A percentile compares a stretch with the other conserved stretches of the same genome.
Evolutionary conservation across 1,139 yeast species (phyloP).

Genomic region (Blastobotrys indianensis): DNA sequence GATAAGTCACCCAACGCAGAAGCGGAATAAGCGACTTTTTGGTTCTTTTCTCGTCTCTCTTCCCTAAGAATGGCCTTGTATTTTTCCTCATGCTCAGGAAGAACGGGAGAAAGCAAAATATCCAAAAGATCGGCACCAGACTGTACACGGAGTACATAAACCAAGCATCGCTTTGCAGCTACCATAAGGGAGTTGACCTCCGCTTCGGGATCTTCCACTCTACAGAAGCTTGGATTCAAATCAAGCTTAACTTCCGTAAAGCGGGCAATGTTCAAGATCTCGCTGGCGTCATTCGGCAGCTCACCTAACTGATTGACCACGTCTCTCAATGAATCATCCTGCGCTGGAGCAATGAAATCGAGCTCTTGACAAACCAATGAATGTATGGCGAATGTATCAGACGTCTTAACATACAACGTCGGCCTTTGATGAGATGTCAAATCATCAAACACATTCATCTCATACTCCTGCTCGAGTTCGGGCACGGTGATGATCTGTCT

Average conservation of each 20-base stretch:
- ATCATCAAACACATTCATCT: conserved; percentile 64
- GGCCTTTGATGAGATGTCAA: conserved; percentile 65
- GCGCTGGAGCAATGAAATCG: conserved; percentile 41
- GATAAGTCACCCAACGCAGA: conserved; percentile 48
- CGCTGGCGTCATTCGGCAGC: conserved; percentile 41
- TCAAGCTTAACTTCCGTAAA: conserved; percentile 38
- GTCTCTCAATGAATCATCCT: conserved; percentile 52
- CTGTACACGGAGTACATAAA: conserved; percentile 79
- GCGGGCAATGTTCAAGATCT: conserved; percentile 36
- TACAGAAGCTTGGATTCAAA: conserved; percentile 38
- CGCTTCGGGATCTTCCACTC: conserved; percentile 37
- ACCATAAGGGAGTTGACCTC: conserved; percentile 50
- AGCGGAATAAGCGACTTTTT: conserved; percentile 21
- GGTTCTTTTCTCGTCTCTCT: conserved; percentile 35
- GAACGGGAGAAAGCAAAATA: conserved; percentile 64
- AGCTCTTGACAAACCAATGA: conserved; percentile 51
- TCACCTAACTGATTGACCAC: conserved; percentile 40
- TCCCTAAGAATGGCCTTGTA: conserved; percentile 51
- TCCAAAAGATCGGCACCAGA: conserved; percentile 66
- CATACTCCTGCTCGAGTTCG: conserved; percentile 55
- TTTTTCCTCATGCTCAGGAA: conserved; percentile 57
- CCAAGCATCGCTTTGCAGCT: conserved; percentile 74
- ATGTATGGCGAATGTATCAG: conserved; percentile 59
- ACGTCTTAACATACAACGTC: conserved; percentile 52
- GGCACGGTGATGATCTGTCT: conserved; percentile 48